Conservation (phyloP, 1,139 yeast genomes). For the Sugiyamaella grinbergsii region DNA sequence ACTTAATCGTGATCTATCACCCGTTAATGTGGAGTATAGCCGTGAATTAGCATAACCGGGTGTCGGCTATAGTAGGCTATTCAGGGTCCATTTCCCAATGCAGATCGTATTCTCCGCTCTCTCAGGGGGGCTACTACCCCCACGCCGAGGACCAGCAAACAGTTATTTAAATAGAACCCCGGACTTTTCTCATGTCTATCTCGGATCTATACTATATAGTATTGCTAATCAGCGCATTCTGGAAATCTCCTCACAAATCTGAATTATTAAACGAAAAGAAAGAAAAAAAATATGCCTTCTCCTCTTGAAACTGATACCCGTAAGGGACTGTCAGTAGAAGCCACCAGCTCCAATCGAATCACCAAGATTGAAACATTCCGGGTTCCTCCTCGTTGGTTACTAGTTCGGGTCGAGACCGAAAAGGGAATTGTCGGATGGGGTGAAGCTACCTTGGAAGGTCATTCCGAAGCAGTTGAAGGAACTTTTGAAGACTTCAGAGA, state of each 20-base stretch:
- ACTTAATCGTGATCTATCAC: not conserved
- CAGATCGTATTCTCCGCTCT: conserved; percentile 6
- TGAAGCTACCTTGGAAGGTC: conserved; percentile 40
- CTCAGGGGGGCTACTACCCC: conserved; percentile 9
- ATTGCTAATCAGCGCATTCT: no score
- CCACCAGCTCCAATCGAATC: conserved; percentile 28
- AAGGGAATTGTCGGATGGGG: conserved; percentile 42
- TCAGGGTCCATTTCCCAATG: not conserved
- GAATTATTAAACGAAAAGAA: no score
- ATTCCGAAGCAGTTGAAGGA: conserved; percentile 41
- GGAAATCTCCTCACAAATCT: no score
- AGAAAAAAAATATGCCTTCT: conserved; percentile 24
- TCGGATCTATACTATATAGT: no score
- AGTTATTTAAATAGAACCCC: conserved; percentile 5
- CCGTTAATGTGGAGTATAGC: not conserved
- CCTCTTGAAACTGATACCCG: conserved; percentile 27
- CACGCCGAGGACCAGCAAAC: not conserved
- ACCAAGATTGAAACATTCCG: conserved; percentile 38
- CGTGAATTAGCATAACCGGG: not conserved
- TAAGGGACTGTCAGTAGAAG: conserved; percentile 24
- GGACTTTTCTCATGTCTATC: not conserved
- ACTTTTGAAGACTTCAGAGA: conserved; percentile 38
- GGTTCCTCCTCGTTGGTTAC: conserved; percentile 40
- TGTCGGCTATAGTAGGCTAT: conserved; percentile 8
- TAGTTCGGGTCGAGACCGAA: conserved; percentile 38